Base-by-base conservation (phyloP, 2,329 filamentous ascomycete genomes). In the Hypoxylon sp. region DNA sequence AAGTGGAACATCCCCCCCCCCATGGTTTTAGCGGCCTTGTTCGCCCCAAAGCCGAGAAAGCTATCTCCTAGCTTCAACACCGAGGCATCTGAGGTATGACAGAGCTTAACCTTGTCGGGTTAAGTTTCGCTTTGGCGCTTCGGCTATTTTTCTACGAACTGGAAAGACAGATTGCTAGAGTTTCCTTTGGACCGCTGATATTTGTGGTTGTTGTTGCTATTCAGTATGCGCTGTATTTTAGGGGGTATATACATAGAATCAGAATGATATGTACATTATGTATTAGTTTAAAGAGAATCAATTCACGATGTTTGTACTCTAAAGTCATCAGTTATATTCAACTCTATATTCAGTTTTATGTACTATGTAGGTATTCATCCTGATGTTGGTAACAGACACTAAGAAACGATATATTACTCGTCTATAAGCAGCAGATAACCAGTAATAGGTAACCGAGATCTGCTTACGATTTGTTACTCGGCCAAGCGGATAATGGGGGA, bases 91-190 rank as follows among this genome's bases (percentile, higher is more conserved):
- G 26, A 16, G 30, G 29, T 15, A 21, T 20, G 17, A 31, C 19
- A 41, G 29, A 30, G 36, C 44, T 34, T 49, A 50, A 40, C 45
- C 47, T 21, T 12, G 9, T 42, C n/a, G n/a, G 35, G 55, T 44
- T 40, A 55, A 38, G 51, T 26, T 12, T 9, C 7, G 17, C 36
- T 32, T 47, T 40, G 31, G 48, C 45, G 46, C 44, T n/a, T 59
- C 56, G 53, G 60, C 52, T 62, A 59, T 60, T 47, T 60, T 59
- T 61, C 47, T 58, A 52, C 30, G 21, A 34, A 45, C 41, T 47
- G 4, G 13, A 25, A 31, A 26, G 23, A n/a, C 35, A 35, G 41
- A 43, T 57, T 55, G 42, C 51, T 52, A 53, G 25, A 34, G 12
- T 46, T 46, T 53, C 60, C 55, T 47, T 51, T 59, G 46, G 55